Evolutionary conservation across 495 filamentous ascomycete species (phyloP).

Genomic region (Xylaria palmicola): DNA sequence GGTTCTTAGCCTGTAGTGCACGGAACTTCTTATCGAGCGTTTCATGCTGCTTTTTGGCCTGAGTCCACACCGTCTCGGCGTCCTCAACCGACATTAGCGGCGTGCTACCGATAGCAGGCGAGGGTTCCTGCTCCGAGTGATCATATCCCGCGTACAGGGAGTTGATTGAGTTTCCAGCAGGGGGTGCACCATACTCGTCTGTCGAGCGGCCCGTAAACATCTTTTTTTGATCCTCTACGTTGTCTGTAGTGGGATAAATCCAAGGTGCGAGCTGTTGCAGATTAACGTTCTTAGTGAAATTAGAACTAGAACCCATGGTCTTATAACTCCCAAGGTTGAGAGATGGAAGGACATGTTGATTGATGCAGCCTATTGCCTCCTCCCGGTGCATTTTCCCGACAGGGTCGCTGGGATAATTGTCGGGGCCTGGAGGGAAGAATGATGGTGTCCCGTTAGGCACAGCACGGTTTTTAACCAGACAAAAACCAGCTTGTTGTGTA

Average conservation of each 20-base stretch:
- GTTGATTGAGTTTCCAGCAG: constrained; percentile 11
- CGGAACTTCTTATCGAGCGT: constrained; percentile 65
- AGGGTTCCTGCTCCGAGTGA: constrained; percentile 22
- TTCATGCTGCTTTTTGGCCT: constrained; percentile 66
- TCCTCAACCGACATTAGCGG: constrained; percentile 58
- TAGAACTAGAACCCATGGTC: constrained; percentile 29
- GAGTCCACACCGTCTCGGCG: constrained; percentile 55
- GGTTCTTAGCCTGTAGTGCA: constrained; percentile 61
- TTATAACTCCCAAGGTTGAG: constrained; percentile 45
- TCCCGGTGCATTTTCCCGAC: constrained; percentile 59
- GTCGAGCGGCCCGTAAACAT: constrained; percentile 23
- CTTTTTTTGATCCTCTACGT: constrained; percentile 23
- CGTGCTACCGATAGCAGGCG: constrained; percentile 44
- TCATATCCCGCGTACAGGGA: constrained; percentile 20
- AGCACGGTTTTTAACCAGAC: constrained; percentile 54
- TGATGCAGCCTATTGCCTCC: constrained; percentile 64
- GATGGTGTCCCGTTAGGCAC: constrained; percentile 56
- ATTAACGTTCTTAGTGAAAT: constrained; percentile 28
- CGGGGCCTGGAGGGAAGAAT: constrained; percentile 47
- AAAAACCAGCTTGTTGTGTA: constrained; percentile 48
- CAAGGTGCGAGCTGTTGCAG: constrained; percentile 43
- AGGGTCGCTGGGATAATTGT: constrained; percentile 46
- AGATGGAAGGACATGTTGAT: constrained; percentile 61
- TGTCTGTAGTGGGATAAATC: constrained; percentile 37
- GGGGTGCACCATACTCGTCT: constrained; percentile 22